Evolutionary conservation across 2,329 filamentous ascomycete species (phyloP).

Genomic region (Sclerotinia nivalis): DNA sequence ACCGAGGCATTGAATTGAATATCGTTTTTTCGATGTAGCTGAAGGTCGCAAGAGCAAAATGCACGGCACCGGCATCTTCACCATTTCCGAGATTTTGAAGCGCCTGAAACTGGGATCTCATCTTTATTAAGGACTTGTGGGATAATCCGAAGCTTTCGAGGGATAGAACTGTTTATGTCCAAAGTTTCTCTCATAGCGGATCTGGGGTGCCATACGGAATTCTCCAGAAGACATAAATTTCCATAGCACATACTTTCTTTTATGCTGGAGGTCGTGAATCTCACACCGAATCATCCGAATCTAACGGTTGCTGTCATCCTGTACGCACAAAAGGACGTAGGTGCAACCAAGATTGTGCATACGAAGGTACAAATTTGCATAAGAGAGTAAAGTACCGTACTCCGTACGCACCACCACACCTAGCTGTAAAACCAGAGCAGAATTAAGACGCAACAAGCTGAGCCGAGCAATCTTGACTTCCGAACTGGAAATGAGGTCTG

Average conservation of each 20-base stretch:
- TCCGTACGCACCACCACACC: neutral
- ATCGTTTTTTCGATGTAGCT: neutral
- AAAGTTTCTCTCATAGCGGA: neutral
- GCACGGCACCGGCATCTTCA: neutral
- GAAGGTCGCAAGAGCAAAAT: neutral
- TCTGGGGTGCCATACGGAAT: neutral
- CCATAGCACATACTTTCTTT: neutral
- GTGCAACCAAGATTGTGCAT: neutral
- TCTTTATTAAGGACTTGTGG: neutral
- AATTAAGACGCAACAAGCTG: neutral
- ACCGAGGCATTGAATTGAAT: too few relatives aligned
- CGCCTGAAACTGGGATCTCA: neutral
- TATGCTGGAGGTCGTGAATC: neutral
- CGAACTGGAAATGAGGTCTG: constrained; percentile 10
- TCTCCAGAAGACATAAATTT: neutral
- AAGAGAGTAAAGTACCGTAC: neutral
- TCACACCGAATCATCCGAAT: too few relatives aligned
- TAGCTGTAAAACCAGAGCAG: neutral
- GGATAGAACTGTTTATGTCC: neutral
- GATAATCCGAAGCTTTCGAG: neutral
- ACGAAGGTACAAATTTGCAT: neutral
- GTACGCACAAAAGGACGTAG: neutral
- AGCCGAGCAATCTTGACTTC: neutral
- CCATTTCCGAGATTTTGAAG: neutral
- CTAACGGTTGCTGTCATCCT: neutral